Evolutionary conservation across 1,284 basidiomycete genomes (phyloP).

Genomic region (Xerocomus amazonicus): DNA sequence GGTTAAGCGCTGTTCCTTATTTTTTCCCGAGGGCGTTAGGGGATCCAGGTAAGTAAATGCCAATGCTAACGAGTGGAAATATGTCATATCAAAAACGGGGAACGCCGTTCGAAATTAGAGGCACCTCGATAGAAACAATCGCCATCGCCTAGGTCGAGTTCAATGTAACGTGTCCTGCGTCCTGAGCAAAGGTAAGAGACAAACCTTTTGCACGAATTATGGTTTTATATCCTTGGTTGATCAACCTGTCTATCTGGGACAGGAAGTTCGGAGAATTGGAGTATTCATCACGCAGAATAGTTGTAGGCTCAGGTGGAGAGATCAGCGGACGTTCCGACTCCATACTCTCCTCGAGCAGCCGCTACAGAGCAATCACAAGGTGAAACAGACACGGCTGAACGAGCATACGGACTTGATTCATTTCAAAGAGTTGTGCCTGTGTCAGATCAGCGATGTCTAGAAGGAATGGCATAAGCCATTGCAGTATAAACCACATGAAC

Average conservation of each 20-base stretch:
- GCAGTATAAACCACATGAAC: background rate
- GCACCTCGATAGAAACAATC: slow-evolving; percentile 80
- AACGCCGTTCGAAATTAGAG: slow-evolving; percentile 12
- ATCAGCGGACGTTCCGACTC: slow-evolving; percentile 48
- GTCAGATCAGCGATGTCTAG: slow-evolving; percentile 34
- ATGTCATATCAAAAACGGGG: slow-evolving; percentile 34
- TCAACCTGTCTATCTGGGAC: slow-evolving; percentile 64
- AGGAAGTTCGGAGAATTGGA: slow-evolving; percentile 53
- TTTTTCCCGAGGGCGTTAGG: slow-evolving; percentile 40
- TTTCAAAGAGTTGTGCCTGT: slow-evolving; percentile 43
- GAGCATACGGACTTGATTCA: slow-evolving; percentile 41
- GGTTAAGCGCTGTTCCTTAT: slow-evolving; percentile 51
- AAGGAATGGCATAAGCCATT: background rate
- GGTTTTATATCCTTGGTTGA: slow-evolving; percentile 51
- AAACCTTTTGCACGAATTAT: slow-evolving; percentile 68
- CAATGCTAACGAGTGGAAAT: slow-evolving; percentile 49
- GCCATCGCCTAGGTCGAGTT: slow-evolving; percentile 54
- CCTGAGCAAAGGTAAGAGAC: slow-evolving; percentile 35
- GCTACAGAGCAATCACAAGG: slow-evolving; percentile 29
- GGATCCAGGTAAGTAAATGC: slow-evolving; percentile 66
- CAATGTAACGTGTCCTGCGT: slow-evolving; percentile 10
- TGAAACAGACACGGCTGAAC: slow-evolving; percentile 2
- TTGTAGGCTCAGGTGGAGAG: slow-evolving; percentile 45
- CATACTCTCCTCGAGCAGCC: slow-evolving; percentile 47
- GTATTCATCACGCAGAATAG: slow-evolving; percentile 61